A percentile compares a stretch with the other conserved stretches of the same genome.
Conservation (phyloP, 192 early-diverging fungal genomes). For the Jimgerdemannia flammicorona region DNA sequence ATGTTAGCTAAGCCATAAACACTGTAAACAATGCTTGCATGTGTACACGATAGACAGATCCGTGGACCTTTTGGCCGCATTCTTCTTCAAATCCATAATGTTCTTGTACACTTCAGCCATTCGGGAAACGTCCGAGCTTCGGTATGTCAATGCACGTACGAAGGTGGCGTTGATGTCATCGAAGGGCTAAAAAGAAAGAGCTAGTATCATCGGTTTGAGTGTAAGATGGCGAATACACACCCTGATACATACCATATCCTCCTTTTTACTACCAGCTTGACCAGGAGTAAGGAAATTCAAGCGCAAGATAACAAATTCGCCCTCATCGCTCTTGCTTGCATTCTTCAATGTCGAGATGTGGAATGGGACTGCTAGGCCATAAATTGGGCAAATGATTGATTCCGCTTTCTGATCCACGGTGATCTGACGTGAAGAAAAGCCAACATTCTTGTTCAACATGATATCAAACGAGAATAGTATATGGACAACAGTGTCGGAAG, state of each 20-base stretch:
- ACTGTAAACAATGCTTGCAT: not conserved
- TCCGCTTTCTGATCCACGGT: constrained; percentile 85
- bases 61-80: constrained; percentile 67
- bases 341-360: constrained; percentile 97
- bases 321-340: constrained; percentile 91
- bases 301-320: constrained; percentile 83
- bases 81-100: constrained; percentile 91
- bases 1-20: not conserved
- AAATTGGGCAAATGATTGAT: constrained; percentile 90
- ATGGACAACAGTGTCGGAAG: not conserved
- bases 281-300: constrained; percentile 96
- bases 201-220: not conserved
- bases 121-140: constrained; percentile 76
- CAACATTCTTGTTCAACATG: constrained; percentile 1
- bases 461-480: not conserved
- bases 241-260: constrained; percentile 49
- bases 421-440: constrained; percentile 50
- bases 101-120: constrained; percentile 83
- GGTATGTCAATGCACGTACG: constrained; percentile 88
- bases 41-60: not conserved
- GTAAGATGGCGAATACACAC: not conserved
- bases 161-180: constrained; percentile 88
- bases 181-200: constrained; percentile 52
- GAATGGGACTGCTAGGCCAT: constrained; percentile 96
- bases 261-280: constrained; percentile 89